Evolutionary conservation across 148 eudicot species (phyloP).

Genomic region (Beta vulgaris): DNA sequence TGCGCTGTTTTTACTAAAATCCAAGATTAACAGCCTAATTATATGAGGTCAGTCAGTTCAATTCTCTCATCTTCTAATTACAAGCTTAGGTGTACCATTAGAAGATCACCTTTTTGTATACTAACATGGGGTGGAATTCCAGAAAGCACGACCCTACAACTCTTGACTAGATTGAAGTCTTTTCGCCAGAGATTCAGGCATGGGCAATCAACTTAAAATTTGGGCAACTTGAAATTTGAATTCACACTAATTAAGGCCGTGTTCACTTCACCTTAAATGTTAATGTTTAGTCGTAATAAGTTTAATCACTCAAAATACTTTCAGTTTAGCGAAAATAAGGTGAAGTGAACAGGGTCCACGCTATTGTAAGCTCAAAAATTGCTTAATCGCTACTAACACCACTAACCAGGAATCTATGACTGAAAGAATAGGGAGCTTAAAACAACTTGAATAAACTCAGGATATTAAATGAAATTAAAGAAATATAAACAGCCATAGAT

Average conservation of each 20-base stretch:
- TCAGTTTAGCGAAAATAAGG: too few species aligned
- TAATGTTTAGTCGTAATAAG: too few species aligned
- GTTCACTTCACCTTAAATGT: too few species aligned
- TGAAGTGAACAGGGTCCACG: too few species aligned
- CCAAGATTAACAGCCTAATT: not conserved
- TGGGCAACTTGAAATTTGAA: not conserved
- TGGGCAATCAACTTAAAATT: not conserved
- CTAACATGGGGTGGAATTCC: not conserved
- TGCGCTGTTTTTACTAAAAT: conserved; percentile 1
- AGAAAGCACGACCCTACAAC: not conserved
- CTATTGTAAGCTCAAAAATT: not conserved
- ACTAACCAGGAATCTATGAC: not conserved
- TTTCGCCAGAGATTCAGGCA: not conserved
- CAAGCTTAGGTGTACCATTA: not conserved
- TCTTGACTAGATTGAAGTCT: not conserved
- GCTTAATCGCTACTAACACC: not conserved
- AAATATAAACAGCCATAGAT: not conserved
- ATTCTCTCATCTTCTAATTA: not conserved
- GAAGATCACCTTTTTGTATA: not conserved
- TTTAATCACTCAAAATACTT: too few species aligned
- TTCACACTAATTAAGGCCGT: not conserved
- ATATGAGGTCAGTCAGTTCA: not conserved
- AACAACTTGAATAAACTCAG: not conserved
- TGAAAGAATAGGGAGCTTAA: not conserved
- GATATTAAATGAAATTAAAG: not conserved